phyloP scores from a whole-genome alignment of 2,329 filamentous ascomycete genomes.

The Diaporthe longicolla region DNA sequence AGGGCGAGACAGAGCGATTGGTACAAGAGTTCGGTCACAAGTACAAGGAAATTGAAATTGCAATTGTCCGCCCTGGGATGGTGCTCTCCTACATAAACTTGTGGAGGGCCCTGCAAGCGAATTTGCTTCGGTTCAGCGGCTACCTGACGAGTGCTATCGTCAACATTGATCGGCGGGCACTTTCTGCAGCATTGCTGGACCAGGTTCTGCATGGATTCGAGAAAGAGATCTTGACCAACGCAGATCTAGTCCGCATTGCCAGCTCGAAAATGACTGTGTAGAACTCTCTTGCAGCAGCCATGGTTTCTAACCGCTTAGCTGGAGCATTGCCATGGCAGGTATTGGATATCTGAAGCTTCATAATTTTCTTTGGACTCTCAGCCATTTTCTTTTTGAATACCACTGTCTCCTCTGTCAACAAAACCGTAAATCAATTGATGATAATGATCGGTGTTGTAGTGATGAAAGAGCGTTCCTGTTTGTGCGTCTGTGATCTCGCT shows the following conservation, averaged over 20 bases:
- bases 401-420: background rate
- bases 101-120: background rate
- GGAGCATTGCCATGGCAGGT: no score
- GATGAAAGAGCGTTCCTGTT: conserved; percentile 2
- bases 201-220: conserved; percentile 61
- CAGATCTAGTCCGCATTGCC: conserved; percentile 57
- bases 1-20: conserved; percentile 63
- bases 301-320: no score
- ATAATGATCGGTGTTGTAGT: conserved; percentile 8
- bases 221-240: conserved; percentile 60
- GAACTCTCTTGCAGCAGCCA: no score
- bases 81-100: conserved; percentile 48
- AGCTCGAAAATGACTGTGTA: conserved; percentile 3
- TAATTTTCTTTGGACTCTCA: no score
- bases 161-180: conserved; percentile 31
- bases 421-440: background rate
- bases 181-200: conserved; percentile 59
- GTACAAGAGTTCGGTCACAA: conserved; percentile 58
- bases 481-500: background rate
- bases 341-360: no score
- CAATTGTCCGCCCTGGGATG: conserved; percentile 59
- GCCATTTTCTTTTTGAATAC: no score
- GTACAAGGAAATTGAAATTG: conserved; percentile 55
- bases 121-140: conserved; percentile 51
- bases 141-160: background rate